These are phyloP conservation scores for Abelmoschus esculentus DNA, from an alignment of 345 rosid species.

Conservation along the genomic window DNA sequence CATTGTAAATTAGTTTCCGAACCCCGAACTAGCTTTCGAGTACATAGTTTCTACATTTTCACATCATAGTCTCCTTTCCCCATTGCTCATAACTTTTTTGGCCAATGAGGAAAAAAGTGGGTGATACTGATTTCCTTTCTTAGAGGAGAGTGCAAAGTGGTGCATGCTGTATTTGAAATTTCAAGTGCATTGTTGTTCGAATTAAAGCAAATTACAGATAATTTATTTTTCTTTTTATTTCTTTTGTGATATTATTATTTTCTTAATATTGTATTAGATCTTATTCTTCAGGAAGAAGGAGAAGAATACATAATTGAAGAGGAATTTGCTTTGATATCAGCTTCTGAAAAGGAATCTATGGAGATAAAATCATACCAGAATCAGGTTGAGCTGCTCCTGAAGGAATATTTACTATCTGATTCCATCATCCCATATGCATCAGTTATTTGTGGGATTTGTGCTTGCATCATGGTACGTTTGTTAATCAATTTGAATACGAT, in stretches of 20 bases:
- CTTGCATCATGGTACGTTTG: conserved; percentile 47
- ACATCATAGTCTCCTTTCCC: too few species aligned
- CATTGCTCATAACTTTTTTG: too few species aligned
- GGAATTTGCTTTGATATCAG: conserved; percentile 14
- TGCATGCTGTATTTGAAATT: not conserved
- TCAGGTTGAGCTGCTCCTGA: conserved; percentile 48
- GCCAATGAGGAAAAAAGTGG: too few species aligned
- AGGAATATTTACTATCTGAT: conserved; percentile 45
- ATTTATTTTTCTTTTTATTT: not conserved
- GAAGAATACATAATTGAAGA: too few species aligned
- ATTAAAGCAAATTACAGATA: not conserved
- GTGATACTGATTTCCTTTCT: not conserved
- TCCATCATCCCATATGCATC: conserved; percentile 53
- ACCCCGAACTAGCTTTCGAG: too few species aligned
- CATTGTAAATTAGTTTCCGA: too few species aligned
- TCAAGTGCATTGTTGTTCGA: too few species aligned
- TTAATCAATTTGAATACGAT: not conserved
- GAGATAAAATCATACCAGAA: conserved; percentile 35
- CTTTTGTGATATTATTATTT: not conserved
- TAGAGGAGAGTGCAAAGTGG: not conserved
- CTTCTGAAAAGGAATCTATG: conserved; percentile 20
- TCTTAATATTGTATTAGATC: not conserved
- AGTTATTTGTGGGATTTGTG: conserved; percentile 37
- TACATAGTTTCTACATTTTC: too few species aligned
- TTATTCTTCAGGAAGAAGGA: too few species aligned